Evolutionary conservation across 305 asterid species (phyloP).

Genomic region (Solanum aculeatissimum): DNA sequence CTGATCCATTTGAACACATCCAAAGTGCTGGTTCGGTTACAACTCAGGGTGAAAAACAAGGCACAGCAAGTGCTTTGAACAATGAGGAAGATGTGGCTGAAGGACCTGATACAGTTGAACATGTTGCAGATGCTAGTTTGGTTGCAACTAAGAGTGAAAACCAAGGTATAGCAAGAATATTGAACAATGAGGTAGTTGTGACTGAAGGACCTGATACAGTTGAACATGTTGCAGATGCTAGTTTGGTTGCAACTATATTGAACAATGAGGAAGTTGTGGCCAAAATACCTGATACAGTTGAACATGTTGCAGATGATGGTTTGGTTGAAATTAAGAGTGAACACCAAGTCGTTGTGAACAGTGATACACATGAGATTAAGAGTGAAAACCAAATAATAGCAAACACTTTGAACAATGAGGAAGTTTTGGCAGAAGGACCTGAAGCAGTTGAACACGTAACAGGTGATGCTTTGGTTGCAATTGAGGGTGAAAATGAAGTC

Average conservation of each 20-base stretch:
- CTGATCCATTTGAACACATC: slow-evolving; percentile 7
- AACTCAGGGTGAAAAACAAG: not conserved
- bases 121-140: not conserved
- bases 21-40: slow-evolving; percentile 6
- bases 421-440: slow-evolving; percentile 2
- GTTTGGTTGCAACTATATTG: not conserved
- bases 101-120: slow-evolving; percentile 7
- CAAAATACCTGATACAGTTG: slow-evolving; percentile 8
- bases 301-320: not conserved
- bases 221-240: not conserved
- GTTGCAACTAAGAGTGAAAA: not conserved
- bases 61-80: not conserved
- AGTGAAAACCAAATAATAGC: not conserved
- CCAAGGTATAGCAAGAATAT: not conserved
- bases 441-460: not conserved
- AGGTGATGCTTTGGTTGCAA: not conserved
- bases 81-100: slow-evolving; percentile 10
- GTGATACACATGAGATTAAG: not conserved
- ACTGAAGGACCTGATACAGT: not conserved
- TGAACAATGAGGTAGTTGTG: not conserved
- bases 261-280: slow-evolving; percentile 10
- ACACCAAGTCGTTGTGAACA: not conserved
- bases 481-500: not conserved
- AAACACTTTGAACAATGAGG: not conserved
- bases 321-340: not conserved